Base-by-base conservation (phyloP, 202 grass and related monocot species). In the Zoysia matrella region DNA sequence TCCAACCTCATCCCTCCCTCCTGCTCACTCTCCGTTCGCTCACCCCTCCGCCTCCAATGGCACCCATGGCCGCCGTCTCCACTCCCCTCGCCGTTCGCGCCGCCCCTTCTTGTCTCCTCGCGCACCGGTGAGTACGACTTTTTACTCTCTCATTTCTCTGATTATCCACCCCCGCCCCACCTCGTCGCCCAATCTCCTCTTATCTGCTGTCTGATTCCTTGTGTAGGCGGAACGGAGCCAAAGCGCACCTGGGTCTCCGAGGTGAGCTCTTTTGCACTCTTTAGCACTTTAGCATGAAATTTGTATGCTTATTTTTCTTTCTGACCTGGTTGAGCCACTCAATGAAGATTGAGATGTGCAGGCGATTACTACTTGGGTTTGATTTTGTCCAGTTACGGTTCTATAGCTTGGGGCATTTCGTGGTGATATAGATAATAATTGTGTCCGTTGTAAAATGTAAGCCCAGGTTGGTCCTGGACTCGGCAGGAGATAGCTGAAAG, bases 31-130 rank as follows among this genome's bases (percentile, higher is more conserved):
- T 36, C 6, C 1, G 12, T 41, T 10, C 73, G 8, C 42, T 7
- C 72, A 63, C 68, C 12, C 47, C 77, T 76, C 71, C 58, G 65
- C 62, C 72, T 80, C 68, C 80, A 74, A 73, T 86, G 88, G 69
- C 80, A 22, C 56, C 77, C 69, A 91, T 93, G 86, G 83, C 83
- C 65, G 41, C 73, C 66, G 80, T 91, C 81, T 76, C 87, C 55
- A 42, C 77, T 4, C 76, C 87, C 36, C 72, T 86, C 77, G 79
- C 80, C 60, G 41, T 87, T 77, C 79, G 63, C 57, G 65, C 83
- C 73, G 60, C 73, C 13, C 18, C 88, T 55, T 72, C 47, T 49
- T 9, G 9, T 13, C 47, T 82, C 69, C 30, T 73, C 68, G 69
- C 66, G 64, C 48, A 46, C 77, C 73, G 65, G 47, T 86, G 64